Evolutionary conservation across 2,329 filamentous ascomycete species (phyloP), one percentile per base, ranked within the genome.

Genomic region (Aureobasidium musti): DNA sequence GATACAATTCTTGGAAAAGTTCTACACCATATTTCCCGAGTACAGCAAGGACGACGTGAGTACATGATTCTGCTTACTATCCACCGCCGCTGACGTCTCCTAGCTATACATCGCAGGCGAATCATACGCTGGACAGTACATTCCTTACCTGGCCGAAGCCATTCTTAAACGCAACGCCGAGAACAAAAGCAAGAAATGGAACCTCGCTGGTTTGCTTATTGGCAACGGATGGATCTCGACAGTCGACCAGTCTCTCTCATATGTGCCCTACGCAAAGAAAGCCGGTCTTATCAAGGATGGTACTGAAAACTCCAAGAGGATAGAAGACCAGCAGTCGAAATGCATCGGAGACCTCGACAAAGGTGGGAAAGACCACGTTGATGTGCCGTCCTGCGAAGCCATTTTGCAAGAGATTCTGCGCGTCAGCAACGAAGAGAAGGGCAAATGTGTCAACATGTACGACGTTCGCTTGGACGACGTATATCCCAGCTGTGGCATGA

Each of bases 221-320:
- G 96, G 96, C 65, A 99, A 99, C 76, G 95, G 94, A 45, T 99
- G 96, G 95, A 94, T 99, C 63, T 91, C 93, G 2, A 93, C 94
- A 1, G 81, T 82, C 8, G 91, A 97, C 57, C 95, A 99, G 76
- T 99, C 98, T 77, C 88, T 89, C 35, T 84, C 94, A 0, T 97
- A 97, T 75, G 81, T 97, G 11, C 85, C 88, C 35, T 98, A 87
- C 73, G 89, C 91, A 50, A 92, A 95, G 76, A 85, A 93, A 68
- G 87, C 88, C 73, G 88, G 87, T 11, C 77, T 99, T 23, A 78
- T 98, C 45, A 75, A 88, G 70, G 86, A 87, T 72, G 89, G 85
- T 30, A 89, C 86, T 3, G 83, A 89, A 5, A 74, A 80, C 10
- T 87, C 88, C 37, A 84, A 86, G 70, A 81, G 85, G 63, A 81